Conservation (phyloP, 208 protist genomes). For the Angomonas ambiguus region DNA sequence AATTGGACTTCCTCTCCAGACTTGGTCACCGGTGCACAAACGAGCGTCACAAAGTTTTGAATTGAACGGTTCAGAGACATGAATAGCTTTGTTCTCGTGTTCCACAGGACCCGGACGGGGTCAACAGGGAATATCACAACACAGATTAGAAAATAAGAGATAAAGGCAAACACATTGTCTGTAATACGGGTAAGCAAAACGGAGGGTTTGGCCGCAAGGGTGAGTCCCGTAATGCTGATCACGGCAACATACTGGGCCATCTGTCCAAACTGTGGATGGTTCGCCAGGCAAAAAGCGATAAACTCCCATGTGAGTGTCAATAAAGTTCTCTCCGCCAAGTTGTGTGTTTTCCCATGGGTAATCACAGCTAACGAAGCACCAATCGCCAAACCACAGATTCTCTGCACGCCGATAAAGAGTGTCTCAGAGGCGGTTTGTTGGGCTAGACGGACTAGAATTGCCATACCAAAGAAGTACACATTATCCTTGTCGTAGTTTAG, state of each 20-base stretch:
- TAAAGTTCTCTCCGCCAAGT: slow-evolving; percentile 17
- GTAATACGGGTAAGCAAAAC: slow-evolving; percentile 27
- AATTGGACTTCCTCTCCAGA: slow-evolving; percentile 28
- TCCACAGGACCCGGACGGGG: slow-evolving; percentile 39
- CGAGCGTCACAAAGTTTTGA: slow-evolving; percentile 22
- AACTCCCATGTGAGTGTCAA: slow-evolving; percentile 20
- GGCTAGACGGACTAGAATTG: slow-evolving; percentile 44
- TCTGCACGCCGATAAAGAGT: slow-evolving; percentile 31
- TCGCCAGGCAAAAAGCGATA: slow-evolving; percentile 17
- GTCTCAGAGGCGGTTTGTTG: slow-evolving; percentile 46
- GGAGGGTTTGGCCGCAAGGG: neutral
- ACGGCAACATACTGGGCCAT: slow-evolving; percentile 33
- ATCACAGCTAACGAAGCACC: slow-evolving; percentile 29
- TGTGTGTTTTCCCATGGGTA: slow-evolving; percentile 18
- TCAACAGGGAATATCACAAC: slow-evolving; percentile 48
- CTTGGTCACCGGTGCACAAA: slow-evolving; percentile 29
- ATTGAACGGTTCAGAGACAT: slow-evolving; percentile 14
- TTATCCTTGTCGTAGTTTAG: slow-evolving; percentile 30
- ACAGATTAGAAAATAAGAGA: slow-evolving; percentile 43
- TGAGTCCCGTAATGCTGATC: slow-evolving; percentile 20
- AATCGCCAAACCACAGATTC: slow-evolving; percentile 36
- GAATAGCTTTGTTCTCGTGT: slow-evolving; percentile 26
- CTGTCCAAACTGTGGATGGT: slow-evolving; percentile 23
- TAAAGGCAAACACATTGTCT: slow-evolving; percentile 36
- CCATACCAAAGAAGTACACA: slow-evolving; percentile 52